A percentile compares a stretch with the other conserved stretches of the same genome.
Evolutionary conservation across 495 filamentous ascomycete species (phyloP).

Genomic region (Bryoglossum gracile): DNA sequence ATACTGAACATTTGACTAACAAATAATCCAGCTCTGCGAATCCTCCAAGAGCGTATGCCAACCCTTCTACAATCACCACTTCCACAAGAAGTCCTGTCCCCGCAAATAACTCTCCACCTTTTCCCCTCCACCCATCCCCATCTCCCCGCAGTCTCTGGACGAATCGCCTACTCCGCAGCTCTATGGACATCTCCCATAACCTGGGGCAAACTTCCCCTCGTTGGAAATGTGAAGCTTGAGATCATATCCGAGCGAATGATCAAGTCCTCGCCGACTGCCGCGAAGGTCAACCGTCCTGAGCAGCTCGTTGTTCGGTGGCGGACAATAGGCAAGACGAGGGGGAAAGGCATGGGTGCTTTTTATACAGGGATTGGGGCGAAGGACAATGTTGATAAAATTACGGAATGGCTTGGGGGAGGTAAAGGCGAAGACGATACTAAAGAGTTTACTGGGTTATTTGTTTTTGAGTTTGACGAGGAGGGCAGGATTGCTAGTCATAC

Average conservation of each 20-base stretch:
- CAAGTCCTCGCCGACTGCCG: slow-evolving; percentile 28
- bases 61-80: slow-evolving; percentile 77
- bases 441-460: slow-evolving; percentile 77
- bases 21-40: slow-evolving; percentile 58
- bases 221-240: slow-evolving; percentile 80
- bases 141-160: slow-evolving; percentile 82
- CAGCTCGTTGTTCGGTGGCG: slow-evolving; percentile 85
- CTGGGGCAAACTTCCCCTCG: slow-evolving; percentile 84
- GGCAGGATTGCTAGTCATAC: slow-evolving; percentile 79
- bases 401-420: slow-evolving; percentile 37
- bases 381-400: slow-evolving; percentile 44
- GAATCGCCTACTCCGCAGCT: slow-evolving; percentile 84
- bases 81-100: slow-evolving; percentile 79
- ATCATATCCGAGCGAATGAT: slow-evolving; percentile 86
- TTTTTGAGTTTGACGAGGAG: slow-evolving; percentile 91
- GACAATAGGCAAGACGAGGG: slow-evolving; percentile 36
- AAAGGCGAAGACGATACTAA: slow-evolving; percentile 32
- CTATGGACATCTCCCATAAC: slow-evolving; percentile 93
- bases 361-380: slow-evolving; percentile 33
- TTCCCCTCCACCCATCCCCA: slow-evolving; percentile 96
- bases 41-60: slow-evolving; percentile 79
- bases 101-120: slow-evolving; percentile 84
- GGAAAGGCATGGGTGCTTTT: slow-evolving; percentile 29
- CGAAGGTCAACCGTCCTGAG: slow-evolving; percentile 39
- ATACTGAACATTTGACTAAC: not conserved